phyloP scores from a whole-genome alignment of 2,329 filamentous ascomycete genomes.

The Fonsecaea pedrosoi region DNA sequence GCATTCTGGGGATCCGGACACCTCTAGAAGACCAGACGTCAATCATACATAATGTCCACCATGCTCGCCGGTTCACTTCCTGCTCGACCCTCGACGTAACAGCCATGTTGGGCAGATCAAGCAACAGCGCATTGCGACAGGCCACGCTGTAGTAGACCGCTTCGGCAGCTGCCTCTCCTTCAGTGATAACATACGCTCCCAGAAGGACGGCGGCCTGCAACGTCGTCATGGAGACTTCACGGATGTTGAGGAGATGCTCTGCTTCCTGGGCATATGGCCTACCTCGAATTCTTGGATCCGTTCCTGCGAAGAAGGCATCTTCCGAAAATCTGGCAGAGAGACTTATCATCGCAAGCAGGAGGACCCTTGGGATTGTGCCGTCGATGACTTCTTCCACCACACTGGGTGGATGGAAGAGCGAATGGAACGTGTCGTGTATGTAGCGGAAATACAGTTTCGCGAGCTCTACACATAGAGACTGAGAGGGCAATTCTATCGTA shows the following conservation, averaged over 20 bases:
- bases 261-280: constrained; percentile 33
- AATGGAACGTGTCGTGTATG: constrained; percentile 37
- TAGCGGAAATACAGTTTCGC: constrained; percentile 37
- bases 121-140: constrained; percentile 47
- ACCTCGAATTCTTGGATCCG: constrained; percentile 32
- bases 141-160: constrained; percentile 50
- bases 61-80: constrained; percentile 49
- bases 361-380: constrained; percentile 24
- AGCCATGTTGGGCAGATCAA: constrained; percentile 47
- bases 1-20: constrained; percentile 46
- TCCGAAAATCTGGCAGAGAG: constrained; percentile 31
- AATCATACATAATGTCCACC: constrained; percentile 53
- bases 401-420: constrained; percentile 36
- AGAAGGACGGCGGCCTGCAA: constrained; percentile 52
- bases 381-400: constrained; percentile 33
- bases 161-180: constrained; percentile 44
- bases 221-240: constrained; percentile 47
- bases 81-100: constrained; percentile 43
- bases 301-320: constrained; percentile 28
- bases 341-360: constrained; percentile 31
- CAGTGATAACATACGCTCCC: constrained; percentile 47
- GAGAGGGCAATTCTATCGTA: constrained; percentile 22
- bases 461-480: constrained; percentile 33
- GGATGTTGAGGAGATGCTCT: constrained; percentile 43
- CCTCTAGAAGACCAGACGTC: constrained; percentile 51